Evolutionary conservation across 2,329 filamentous ascomycete species (phyloP).

Genomic region (Falciphora oryzae): DNA sequence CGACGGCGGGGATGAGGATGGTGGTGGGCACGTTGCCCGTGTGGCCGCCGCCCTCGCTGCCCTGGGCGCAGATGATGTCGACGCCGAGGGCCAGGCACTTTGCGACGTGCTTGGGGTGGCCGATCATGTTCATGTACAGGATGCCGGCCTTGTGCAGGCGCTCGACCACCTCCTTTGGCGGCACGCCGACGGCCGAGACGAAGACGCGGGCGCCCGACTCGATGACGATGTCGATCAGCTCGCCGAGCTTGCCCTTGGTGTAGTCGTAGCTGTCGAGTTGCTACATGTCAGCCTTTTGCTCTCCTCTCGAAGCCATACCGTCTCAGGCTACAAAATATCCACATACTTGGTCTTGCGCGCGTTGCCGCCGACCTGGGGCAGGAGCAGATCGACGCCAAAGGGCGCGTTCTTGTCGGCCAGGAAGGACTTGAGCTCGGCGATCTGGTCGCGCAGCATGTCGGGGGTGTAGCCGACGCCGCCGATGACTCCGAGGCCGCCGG

Average conservation of each 20-base stretch:
- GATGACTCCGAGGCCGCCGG: conserved; percentile 92
- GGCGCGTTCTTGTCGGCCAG: conserved; percentile 87
- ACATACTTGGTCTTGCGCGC: conserved; percentile 86
- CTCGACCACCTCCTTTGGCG: conserved; percentile 83
- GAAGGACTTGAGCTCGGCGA: conserved; percentile 86
- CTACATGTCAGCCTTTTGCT: neutral
- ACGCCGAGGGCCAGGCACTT: conserved; percentile 90
- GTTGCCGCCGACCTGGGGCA: conserved; percentile 90
- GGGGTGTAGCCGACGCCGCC: conserved; percentile 94
- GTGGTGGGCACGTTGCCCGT: conserved; percentile 91
- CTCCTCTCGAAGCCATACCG: too few species aligned
- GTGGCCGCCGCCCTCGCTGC: conserved; percentile 94
- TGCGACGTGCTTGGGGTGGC: conserved; percentile 97
- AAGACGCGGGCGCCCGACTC: conserved; percentile 87
- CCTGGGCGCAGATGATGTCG: conserved; percentile 97
- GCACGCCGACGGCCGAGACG: conserved; percentile 93
- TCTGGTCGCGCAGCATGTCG: conserved; percentile 93
- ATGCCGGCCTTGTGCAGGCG: conserved; percentile 81
- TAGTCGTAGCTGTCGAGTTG: conserved; percentile 77
- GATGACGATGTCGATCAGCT: conserved; percentile 88
- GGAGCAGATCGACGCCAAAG: conserved; percentile 88
- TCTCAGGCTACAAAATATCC: too few species aligned
- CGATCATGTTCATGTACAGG: conserved; percentile 99
- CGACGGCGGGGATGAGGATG: conserved; percentile 87
- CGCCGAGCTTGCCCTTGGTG: conserved; percentile 95